Conservation (phyloP, 768 basidiomycete genomes). For the Dioszegia crocea region DNA sequence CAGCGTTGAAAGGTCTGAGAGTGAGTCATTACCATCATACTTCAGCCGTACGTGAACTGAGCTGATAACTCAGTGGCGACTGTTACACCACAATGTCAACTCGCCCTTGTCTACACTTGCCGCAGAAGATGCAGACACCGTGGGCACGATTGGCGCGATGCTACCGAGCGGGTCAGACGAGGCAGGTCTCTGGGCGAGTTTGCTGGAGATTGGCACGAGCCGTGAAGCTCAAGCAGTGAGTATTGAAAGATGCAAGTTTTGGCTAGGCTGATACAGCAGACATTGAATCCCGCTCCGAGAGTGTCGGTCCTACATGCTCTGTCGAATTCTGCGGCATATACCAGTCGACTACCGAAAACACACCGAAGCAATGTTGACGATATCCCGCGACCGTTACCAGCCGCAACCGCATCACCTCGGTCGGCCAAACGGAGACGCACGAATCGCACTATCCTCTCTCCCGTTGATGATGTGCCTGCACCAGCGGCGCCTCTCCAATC, state of each 20-base stretch:
- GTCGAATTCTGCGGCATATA: slow-evolving; percentile 4
- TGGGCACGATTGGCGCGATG: slow-evolving; percentile 16
- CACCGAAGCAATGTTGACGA: background rate
- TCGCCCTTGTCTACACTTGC: slow-evolving; percentile 20
- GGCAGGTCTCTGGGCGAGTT: slow-evolving; percentile 3
- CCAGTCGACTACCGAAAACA: background rate
- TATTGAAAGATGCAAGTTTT: too few species aligned
- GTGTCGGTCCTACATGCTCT: slow-evolving; percentile 36
- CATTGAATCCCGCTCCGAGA: slow-evolving; percentile 32
- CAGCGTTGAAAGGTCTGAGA: slow-evolving; percentile 26
- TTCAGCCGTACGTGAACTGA: background rate
- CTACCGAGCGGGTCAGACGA: slow-evolving; percentile 3
- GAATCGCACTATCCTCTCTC: background rate
- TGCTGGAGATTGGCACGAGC: slow-evolving; percentile 14
- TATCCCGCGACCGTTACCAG: too few species aligned
- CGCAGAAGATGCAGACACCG: background rate
- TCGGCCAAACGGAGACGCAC: background rate
- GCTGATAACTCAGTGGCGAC: slow-evolving; percentile 20
- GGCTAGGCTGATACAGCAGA: slow-evolving; percentile 14
- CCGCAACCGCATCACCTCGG: background rate
- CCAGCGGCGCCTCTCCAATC: background rate
- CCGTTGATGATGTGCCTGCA: background rate
- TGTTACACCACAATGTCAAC: slow-evolving; percentile 28
- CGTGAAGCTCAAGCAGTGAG: slow-evolving; percentile 6
- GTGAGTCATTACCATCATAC: slow-evolving; percentile 20